Evolutionary conservation across 2,329 filamentous ascomycete genomes (phyloP), one percentile per base, ranked within the genome.

Genomic region (Pleoardoris graminearum): DNA sequence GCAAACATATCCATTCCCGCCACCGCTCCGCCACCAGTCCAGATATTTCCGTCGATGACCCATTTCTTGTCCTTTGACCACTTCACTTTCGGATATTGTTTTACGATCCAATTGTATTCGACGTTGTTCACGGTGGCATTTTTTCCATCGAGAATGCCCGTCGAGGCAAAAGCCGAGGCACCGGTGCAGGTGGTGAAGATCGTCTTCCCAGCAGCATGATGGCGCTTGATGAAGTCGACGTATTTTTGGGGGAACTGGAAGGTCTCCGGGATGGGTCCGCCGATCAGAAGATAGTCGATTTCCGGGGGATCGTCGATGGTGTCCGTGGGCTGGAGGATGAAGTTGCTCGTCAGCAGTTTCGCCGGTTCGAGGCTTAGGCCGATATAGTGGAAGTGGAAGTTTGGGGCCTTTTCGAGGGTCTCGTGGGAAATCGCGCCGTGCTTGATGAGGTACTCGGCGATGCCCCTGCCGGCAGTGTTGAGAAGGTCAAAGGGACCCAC

Each of bases 1-100:
- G 45, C 45, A 39, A 48, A 48, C 45, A 48, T 48, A 12, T 48
- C 45, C 45, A 48, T 48, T 16, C 45, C 45, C 39, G 45, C 45
- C 3, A 48, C 8, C 30, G 22, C 45, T 14, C 45, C 35, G 19
- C 35, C 35, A 22, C 45, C 35, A 19, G 45, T 48, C 45, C 45
- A 48, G n/a, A 48, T 48, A n/a, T 38, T 48, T 4, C 45, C 45
- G 14, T 48, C 45, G 45, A 39, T 22, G 12, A 48, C 45, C 45
- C 45, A 48, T n/a, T 48, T 48, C 22, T 39, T 48, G 35, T 48
- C 27, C 27, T 48, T 48, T 1, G 45, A 38, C 45, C 45, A 48
- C 10, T 48, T 48, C 3, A 48, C 45, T 4, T 48, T 48, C 0
- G 45, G 45, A 30, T 48, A 48, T 19, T 4, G n/a, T 8, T 48